These are phyloP conservation scores for Lipomyces lipofer DNA, from an alignment of 805 yeast genomes.

Conservation along the genomic window DNA sequence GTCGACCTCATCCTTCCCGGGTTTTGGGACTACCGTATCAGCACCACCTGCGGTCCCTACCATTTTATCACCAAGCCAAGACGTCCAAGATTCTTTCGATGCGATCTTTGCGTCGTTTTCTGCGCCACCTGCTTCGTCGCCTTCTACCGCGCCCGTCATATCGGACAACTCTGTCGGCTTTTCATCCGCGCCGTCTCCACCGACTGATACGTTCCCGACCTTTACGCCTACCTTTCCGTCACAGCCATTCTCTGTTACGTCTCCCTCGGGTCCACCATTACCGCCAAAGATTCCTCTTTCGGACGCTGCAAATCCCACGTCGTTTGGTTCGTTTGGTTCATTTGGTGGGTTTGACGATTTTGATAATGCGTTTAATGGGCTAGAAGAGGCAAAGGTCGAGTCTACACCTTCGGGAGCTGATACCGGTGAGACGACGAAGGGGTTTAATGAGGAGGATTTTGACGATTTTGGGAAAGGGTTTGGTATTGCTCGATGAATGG, in stretches of 20 bases:
- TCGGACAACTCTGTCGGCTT: not conserved
- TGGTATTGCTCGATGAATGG: too few species aligned
- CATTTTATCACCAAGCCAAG: not conserved
- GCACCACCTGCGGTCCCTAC: slow-evolving; percentile 43
- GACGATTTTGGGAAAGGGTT: slow-evolving; percentile 21
- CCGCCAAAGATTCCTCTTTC: slow-evolving; percentile 24
- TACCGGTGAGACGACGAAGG: not conserved
- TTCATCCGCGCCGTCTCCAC: not conserved
- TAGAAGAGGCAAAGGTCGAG: slow-evolving; percentile 44
- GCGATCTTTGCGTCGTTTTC: slow-evolving; percentile 46
- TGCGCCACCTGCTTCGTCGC: slow-evolving; percentile 10
- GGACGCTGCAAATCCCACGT: not conserved
- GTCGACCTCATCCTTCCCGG: slow-evolving; percentile 57
- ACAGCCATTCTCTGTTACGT: slow-evolving; percentile 22
- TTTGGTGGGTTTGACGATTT: slow-evolving; percentile 33
- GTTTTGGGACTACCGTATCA: too few species aligned
- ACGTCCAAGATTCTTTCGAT: slow-evolving; percentile 37
- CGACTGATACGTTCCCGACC: slow-evolving; percentile 7
- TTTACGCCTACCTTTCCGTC: slow-evolving; percentile 11
- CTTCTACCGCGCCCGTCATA: slow-evolving; percentile 5
- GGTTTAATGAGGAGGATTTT: slow-evolving; percentile 20
- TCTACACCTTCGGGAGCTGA: not conserved
- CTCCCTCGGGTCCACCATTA: slow-evolving; percentile 30
- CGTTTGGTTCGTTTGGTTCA: slow-evolving; percentile 1
- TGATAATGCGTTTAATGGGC: slow-evolving; percentile 37